phyloP scores from a whole-genome alignment of 1,284 basidiomycete genomes.

The Malassezia sympodialis region DNA sequence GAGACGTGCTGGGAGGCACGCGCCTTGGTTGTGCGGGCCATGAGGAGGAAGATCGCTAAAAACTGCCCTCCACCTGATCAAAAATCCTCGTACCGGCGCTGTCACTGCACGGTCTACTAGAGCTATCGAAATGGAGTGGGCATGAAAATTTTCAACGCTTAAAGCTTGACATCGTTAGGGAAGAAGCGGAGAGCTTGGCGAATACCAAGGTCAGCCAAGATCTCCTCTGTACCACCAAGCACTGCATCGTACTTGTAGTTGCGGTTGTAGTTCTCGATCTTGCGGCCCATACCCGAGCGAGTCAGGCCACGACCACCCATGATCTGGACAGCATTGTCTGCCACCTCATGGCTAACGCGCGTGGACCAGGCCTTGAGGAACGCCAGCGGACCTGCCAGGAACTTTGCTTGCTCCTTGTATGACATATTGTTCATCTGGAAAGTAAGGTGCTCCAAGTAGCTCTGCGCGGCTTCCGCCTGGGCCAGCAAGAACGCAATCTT shows the following conservation, averaged over 20 bases:
- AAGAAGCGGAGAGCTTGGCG: slow-evolving; percentile 50
- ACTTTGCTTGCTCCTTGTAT: slow-evolving; percentile 61
- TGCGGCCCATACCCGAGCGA: slow-evolving; percentile 56
- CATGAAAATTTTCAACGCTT: neutral
- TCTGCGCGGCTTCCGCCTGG: slow-evolving; percentile 68
- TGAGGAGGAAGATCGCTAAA: neutral
- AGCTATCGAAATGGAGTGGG: neutral
- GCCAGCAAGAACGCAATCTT: slow-evolving; percentile 79
- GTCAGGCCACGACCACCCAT: slow-evolving; percentile 62
- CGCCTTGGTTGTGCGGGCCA: neutral
- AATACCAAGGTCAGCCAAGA: slow-evolving; percentile 54
- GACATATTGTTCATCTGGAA: slow-evolving; percentile 75
- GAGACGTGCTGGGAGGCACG: neutral
- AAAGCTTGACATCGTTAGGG: slow-evolving; percentile 39
- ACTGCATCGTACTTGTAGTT: slow-evolving; percentile 64
- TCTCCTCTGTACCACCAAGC: slow-evolving; percentile 49
- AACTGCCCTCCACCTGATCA: neutral
- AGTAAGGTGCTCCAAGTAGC: slow-evolving; percentile 79
- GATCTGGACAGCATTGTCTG: slow-evolving; percentile 67
- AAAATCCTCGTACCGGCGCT: neutral
- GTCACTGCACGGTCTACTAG: neutral
- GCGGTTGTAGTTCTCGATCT: slow-evolving; percentile 52
- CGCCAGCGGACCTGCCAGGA: slow-evolving; percentile 59
- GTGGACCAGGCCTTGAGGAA: slow-evolving; percentile 57
- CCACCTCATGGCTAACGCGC: slow-evolving; percentile 51